Evolutionary conservation across 2,329 filamentous ascomycete genomes (phyloP), one percentile per base, ranked within the genome.

Genomic region (Pseudopyrenochaeta lycopersici): DNA sequence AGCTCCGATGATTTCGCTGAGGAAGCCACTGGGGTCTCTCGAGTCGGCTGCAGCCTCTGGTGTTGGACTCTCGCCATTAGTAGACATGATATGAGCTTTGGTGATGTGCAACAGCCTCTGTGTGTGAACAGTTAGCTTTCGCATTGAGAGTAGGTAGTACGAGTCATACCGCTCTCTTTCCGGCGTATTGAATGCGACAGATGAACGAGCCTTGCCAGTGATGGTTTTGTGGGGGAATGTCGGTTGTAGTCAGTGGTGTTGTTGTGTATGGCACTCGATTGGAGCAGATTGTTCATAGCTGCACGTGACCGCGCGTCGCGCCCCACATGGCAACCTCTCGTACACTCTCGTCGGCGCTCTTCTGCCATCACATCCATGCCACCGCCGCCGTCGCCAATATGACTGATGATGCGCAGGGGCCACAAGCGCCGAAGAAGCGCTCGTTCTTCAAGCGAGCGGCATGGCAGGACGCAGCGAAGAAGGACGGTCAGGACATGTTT

Each of bases 1-100:
- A 61, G 92, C 91, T 56, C 94, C 93, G 71, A 97, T 96, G 74
- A 99, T 97, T 74, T 97, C 92, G 77, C 90, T 88, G 54, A 99
- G 83, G 77, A 99, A 99, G 64, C 90, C 88, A 11, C 93, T 96
- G 3, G 95, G 95, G 76, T 99, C 95, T 77, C 92, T 94, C 59
- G 91, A 90, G 77, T 95, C 91, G 54, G 78, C 78, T 58, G 83
- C 82, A 57, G 86, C 87, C 81, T 93, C 63, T 21, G 59, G 58
- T 38, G 60, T 63, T 46, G 64, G 64, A 54, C 63, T 71, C 36
- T 94, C 79, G 93, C 91, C 91, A 93, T 95, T 56, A 52, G 51
- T 60, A 17, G 59, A 67, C 64, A 67, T 64, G 52, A 14, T 57
- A 15, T 43, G 39, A 35, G 39, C 15, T 33, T 32, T 40, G 10